Evolutionary conservation across 257 asterid species (phyloP), one percentile per base, ranked within the genome.

Genomic region (Ilex asprella): DNA sequence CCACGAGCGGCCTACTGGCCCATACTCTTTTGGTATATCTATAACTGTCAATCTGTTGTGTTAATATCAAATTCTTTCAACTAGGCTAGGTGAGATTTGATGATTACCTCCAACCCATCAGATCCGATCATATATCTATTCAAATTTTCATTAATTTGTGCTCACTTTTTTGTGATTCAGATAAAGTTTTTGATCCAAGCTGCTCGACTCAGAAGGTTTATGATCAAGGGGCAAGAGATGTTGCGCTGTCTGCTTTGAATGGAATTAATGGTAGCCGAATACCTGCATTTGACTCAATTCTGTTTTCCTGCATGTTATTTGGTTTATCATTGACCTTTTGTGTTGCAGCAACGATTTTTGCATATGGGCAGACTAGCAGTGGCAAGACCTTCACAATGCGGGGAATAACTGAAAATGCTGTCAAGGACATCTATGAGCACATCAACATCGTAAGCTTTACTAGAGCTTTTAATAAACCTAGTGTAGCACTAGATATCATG

Each of bases 381-480:
- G 99, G 99, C 30, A 93, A 93, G 79, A 89, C 99, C 10, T 93
- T 80, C 73, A 93, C 99, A 29, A 93, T 93, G 95, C 83, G 91
- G 77, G 99, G 96, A 44, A 85, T 93, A 68, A 82, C 94, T 30
- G 99, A 87, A 72, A 77, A 80, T 81, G 91, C 88, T 39, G 75
- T 93, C 56, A 84, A 75, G 65, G 97, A 93, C 83, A 89, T 93
- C 39, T 89, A 82, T 71, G 79, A 84, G 75, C 94, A 85, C 73
- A 76, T 93, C 55, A 76, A 73, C 60, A 57, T n/a, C 31, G 99
- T 93, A 78, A 71, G 79, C 70, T 57, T 12, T 31, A 57, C 62
- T 58, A 39, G 41, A 59, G 32, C 29, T 30, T 44, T 39, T 60
- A 70, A 62, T 55, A 27, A 66, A 55, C 2, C 44, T 30, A 7